Conservation (phyloP, 2,329 filamentous ascomycete species). For the Raffaelea arxii region DNA sequence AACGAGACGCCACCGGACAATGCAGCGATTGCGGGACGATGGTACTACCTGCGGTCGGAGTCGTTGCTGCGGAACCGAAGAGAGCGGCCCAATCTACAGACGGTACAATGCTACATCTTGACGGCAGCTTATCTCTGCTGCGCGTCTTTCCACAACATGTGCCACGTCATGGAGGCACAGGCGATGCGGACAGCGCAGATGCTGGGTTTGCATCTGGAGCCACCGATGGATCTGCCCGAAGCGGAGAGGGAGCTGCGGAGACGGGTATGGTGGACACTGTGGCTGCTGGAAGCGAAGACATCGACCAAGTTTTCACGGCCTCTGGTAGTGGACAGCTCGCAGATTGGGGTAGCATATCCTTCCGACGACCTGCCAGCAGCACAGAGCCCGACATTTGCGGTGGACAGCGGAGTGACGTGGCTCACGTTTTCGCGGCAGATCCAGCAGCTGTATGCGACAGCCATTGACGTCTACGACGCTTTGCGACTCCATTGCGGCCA, state of each 20-base stretch:
- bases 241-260: slow-evolving; percentile 32
- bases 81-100: slow-evolving; percentile 35
- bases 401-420: slow-evolving; percentile 23
- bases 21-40: slow-evolving; percentile 30
- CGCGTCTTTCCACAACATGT: slow-evolving; percentile 38
- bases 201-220: slow-evolving; percentile 38
- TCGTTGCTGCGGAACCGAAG: slow-evolving; percentile 30
- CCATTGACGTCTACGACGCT: slow-evolving; percentile 20
- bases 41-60: slow-evolving; percentile 37
- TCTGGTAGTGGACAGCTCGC: slow-evolving; percentile 22
- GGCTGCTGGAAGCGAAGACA: slow-evolving; percentile 35
- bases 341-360: slow-evolving; percentile 25
- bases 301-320: slow-evolving; percentile 37
- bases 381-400: slow-evolving; percentile 8
- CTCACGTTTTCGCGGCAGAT: slow-evolving; percentile 26
- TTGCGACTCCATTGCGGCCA: slow-evolving; percentile 20
- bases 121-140: slow-evolving; percentile 34
- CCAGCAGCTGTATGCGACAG: slow-evolving; percentile 23
- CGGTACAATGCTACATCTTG: slow-evolving; percentile 38
- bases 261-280: slow-evolving; percentile 43
- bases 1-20: slow-evolving; percentile 15
- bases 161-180: slow-evolving; percentile 27
- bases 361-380: slow-evolving; percentile 17
- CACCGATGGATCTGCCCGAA: slow-evolving; percentile 22
- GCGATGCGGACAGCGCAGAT: slow-evolving; percentile 36